Percentiles rank a stretch among this genome's conserved stretches.
Evolutionary conservation across 768 basidiomycete species (phyloP).

Genomic region (Asterophora parasitica): DNA sequence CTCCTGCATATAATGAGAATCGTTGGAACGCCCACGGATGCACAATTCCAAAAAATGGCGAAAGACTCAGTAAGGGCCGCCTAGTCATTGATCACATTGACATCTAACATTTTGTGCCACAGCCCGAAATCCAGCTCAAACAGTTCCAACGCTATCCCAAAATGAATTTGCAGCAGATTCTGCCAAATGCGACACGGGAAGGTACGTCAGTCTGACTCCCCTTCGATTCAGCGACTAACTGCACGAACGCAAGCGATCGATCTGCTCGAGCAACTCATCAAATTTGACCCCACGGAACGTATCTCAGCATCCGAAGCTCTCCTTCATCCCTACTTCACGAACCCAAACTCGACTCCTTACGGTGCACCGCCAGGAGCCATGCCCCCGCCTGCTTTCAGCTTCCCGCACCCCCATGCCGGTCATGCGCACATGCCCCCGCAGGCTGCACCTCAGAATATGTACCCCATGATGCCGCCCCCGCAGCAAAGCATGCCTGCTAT

Average conservation of each 20-base stretch:
- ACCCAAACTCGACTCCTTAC: slow-evolving; percentile 39
- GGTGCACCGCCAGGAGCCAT: slow-evolving; percentile 50
- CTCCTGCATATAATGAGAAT: slow-evolving; percentile 96
- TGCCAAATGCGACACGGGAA: slow-evolving; percentile 82
- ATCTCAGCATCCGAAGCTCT: slow-evolving; percentile 90
- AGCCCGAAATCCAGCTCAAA: slow-evolving; percentile 83
- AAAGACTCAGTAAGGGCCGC: slow-evolving; percentile 72
- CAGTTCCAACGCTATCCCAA: slow-evolving; percentile 86
- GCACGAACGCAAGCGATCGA: slow-evolving; percentile 60
- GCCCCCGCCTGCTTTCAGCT: slow-evolving; percentile 66
- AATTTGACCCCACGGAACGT: slow-evolving; percentile 92
- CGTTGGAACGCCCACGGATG: slow-evolving; percentile 90
- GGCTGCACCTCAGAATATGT: slow-evolving; percentile 26
- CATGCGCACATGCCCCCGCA: slow-evolving; percentile 37
- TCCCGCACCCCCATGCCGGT: slow-evolving; percentile 57
- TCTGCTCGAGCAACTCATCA: slow-evolving; percentile 88
- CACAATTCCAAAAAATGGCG: slow-evolving; percentile 81
- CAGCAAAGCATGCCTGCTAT: slow-evolving; percentile 16
- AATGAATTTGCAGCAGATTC: slow-evolving; percentile 72
- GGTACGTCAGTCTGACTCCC: slow-evolving; percentile 39
- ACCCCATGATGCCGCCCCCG: slow-evolving; percentile 27
- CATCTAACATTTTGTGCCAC: background rate
- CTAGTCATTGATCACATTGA: background rate
- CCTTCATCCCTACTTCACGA: slow-evolving; percentile 87
- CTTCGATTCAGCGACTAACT: background rate